These are phyloP conservation scores for Aspergillus flavus DNA, from an alignment of 2,329 filamentous ascomycete species.

Conservation along the genomic window DNA sequence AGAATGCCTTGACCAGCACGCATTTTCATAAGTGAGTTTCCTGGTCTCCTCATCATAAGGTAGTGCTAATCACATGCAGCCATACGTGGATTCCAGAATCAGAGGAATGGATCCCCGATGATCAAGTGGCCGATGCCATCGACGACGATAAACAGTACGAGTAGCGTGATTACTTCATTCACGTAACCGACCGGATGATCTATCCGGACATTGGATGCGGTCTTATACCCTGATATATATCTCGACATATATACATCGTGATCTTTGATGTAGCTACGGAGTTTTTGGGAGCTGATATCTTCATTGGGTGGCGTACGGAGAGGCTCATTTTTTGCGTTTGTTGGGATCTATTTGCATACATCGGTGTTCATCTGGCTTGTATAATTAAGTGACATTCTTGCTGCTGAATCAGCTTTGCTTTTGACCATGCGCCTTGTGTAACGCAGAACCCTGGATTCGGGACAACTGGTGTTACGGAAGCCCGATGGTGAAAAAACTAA, in stretches of 20 bases:
- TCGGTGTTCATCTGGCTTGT: neutral
- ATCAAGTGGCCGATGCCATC: slow-evolving; percentile 19
- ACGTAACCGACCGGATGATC: neutral
- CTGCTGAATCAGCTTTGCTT: neutral
- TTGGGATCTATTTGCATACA: neutral
- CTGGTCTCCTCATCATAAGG: neutral
- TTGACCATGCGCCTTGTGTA: neutral
- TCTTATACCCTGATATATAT: neutral
- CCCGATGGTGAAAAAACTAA: too few relatives aligned
- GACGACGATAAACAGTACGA: slow-evolving; percentile 16
- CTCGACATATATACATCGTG: neutral
- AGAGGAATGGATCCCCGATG: slow-evolving; percentile 38
- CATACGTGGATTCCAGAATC: slow-evolving; percentile 40
- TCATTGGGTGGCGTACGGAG: neutral
- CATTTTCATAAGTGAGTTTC: slow-evolving; percentile 41
- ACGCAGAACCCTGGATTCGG: neutral
- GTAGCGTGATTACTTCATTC: neutral
- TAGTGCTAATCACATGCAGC: slow-evolving; percentile 28
- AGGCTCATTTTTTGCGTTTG: neutral
- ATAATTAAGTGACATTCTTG: neutral
- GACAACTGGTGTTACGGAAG: neutral
- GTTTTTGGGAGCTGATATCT: neutral
- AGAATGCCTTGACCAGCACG: slow-evolving; percentile 36
- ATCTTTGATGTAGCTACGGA: neutral
- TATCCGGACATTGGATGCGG: neutral